phyloP scores from a whole-genome alignment of 257 asterid species.

The Gardenia jasminoides region DNA sequence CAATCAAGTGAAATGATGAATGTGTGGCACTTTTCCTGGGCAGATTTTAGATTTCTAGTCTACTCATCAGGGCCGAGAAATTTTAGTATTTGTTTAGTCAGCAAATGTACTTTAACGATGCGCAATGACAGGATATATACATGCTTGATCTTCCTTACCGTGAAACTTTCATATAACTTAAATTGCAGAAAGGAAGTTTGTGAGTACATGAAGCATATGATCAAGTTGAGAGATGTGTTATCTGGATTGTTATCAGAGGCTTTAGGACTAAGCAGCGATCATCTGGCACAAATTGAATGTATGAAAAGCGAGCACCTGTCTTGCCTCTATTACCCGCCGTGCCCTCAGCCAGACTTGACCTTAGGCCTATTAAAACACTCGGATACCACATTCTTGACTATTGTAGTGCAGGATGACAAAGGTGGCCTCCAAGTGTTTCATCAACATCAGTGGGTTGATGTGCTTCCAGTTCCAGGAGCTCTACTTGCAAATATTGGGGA shows the following conservation, averaged over 20 bases:
- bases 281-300: conserved; percentile 40
- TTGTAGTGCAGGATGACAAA: conserved; percentile 49
- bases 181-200: conserved; percentile 47
- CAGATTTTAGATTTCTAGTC: too few relatives aligned
- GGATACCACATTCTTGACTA: conserved; percentile 56
- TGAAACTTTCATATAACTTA: neutral
- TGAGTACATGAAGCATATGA: conserved; percentile 54
- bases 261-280: conserved; percentile 39
- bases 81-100: too few relatives aligned
- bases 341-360: conserved; percentile 64
- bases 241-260: conserved; percentile 66
- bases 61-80: too few relatives aligned
- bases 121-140: too few relatives aligned
- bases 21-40: too few relatives aligned
- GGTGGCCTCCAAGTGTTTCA: conserved; percentile 79
- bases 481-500: conserved; percentile 70
- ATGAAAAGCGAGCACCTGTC: conserved; percentile 48
- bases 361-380: conserved; percentile 56
- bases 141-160: neutral
- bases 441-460: conserved; percentile 55
- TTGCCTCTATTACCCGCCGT: conserved; percentile 64
- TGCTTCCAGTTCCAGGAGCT: conserved; percentile 65
- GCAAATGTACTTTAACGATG: too few relatives aligned
- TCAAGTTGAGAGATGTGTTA: conserved; percentile 38
- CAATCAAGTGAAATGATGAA: too few relatives aligned